A percentile compares a stretch with the other conserved stretches of the same genome.
Conservation (phyloP, 2,329 filamentous ascomycete species). For the Aspergillus tubingensis region DNA sequence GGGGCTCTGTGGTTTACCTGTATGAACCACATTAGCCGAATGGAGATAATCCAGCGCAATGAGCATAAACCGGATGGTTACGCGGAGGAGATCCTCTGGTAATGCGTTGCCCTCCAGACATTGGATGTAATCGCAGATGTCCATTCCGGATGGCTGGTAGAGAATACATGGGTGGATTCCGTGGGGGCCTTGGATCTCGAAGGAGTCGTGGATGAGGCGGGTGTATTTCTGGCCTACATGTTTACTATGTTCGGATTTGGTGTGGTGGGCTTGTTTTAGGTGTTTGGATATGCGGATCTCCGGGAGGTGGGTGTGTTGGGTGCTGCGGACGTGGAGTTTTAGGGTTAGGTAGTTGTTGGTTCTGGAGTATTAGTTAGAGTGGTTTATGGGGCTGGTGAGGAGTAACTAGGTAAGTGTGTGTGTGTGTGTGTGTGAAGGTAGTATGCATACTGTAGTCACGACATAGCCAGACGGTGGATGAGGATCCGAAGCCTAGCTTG, state of each 20-base stretch:
- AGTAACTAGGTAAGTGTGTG: too few relatives aligned
- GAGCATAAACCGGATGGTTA: constrained; percentile 74
- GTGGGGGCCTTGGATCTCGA: constrained; percentile 29
- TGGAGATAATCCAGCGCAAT: constrained; percentile 88
- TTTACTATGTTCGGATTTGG: neutral
- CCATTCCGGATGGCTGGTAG: constrained; percentile 23
- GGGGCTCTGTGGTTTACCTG: constrained; percentile 17
- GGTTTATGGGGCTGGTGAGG: neutral
- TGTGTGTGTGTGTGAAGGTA: neutral
- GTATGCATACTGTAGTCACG: neutral
- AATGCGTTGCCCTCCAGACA: constrained; percentile 25
- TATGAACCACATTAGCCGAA: constrained; percentile 64
- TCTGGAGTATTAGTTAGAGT: neutral
- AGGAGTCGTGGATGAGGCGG: constrained; percentile 30
- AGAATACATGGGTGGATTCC: constrained; percentile 30
- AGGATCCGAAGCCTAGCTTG: neutral
- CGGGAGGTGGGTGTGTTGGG: constrained; percentile 2
- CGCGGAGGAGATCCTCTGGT: constrained; percentile 26
- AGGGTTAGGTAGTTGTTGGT: constrained; percentile 3
- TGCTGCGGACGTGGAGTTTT: constrained; percentile 21
- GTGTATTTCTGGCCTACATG: constrained; percentile 25
- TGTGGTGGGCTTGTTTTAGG: constrained; percentile 20
- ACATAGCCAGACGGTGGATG: neutral
- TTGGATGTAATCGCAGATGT: constrained; percentile 25
- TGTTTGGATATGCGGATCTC: constrained; percentile 31